Percentiles rank a stretch among this genome's conserved stretches.
Conservation (phyloP, 495 filamentous ascomycete species). For the Trichocladium uniseriatum region DNA sequence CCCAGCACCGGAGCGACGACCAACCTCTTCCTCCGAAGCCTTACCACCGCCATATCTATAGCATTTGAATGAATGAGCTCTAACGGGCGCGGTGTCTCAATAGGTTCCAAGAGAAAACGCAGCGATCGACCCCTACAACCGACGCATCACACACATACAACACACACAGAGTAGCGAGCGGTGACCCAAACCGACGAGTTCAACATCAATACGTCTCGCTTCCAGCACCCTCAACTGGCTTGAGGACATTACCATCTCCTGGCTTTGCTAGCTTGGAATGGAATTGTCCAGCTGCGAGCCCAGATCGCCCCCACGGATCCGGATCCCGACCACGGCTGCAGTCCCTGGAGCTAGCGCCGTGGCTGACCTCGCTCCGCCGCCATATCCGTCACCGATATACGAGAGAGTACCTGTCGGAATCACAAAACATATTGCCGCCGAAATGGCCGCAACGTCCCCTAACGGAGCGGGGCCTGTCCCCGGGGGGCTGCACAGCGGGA, state of each 20-base stretch:
- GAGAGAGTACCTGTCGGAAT: neutral
- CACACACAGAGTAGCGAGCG: slow-evolving; percentile 8
- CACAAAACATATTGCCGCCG: neutral
- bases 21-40: neutral
- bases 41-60: neutral
- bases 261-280: slow-evolving; percentile 10
- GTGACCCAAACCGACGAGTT: slow-evolving; percentile 14
- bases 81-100: neutral
- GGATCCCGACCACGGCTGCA: neutral
- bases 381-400: slow-evolving; percentile 8
- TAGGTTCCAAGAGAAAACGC: neutral
- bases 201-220: slow-evolving; percentile 9
- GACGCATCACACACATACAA: neutral
- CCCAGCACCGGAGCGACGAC: neutral
- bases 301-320: slow-evolving; percentile 1
- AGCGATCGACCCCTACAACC: neutral
- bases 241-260: neutral
- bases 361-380: neutral
- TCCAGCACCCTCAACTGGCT: neutral
- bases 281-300: slow-evolving; percentile 6
- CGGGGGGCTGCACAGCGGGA: slow-evolving; percentile 21
- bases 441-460: slow-evolving; percentile 14
- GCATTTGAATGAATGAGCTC: neutral
- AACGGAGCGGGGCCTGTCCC: slow-evolving; percentile 9
- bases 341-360: slow-evolving; percentile 3